These are phyloP conservation scores for Epichloe brachyelytri DNA, from an alignment of 2,329 filamentous ascomycete genomes.

Conservation along the genomic window DNA sequence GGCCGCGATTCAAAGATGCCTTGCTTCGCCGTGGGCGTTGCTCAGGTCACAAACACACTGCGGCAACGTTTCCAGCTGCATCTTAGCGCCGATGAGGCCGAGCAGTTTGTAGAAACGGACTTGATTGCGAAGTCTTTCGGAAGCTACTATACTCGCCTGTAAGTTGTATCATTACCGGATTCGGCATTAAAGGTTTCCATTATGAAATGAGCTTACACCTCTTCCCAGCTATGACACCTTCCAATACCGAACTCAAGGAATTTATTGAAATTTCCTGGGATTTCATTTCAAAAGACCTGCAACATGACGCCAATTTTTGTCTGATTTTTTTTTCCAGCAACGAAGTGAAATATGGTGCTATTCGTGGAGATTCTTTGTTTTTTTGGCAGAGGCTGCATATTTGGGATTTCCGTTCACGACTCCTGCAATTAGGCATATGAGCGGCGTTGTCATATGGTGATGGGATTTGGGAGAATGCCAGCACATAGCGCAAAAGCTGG, in stretches of 20 bases:
- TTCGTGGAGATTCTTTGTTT: not conserved
- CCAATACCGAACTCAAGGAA: conserved; percentile 78
- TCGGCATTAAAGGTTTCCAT: not conserved
- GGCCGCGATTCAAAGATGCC: conserved; percentile 74
- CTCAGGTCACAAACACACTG: conserved; percentile 55
- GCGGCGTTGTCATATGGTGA: conserved; percentile 4
- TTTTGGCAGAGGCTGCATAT: not conserved
- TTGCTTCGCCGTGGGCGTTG: conserved; percentile 64
- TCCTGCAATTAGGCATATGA: conserved; percentile 4
- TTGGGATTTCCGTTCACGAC: not conserved
- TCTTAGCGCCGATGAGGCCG: conserved; percentile 68
- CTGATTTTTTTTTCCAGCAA: too few species aligned
- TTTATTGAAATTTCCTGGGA: conserved; percentile 43
- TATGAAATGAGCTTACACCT: not conserved
- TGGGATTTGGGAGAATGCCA: not conserved
- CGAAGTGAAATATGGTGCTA: not conserved
- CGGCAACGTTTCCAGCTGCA: conserved; percentile 70
- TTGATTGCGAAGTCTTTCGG: conserved; percentile 69
- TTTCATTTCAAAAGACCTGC: not conserved
- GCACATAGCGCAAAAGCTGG: not conserved
- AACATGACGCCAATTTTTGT: not conserved
- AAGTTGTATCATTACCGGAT: conserved; percentile 22
- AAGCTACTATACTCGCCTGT: conserved; percentile 80
- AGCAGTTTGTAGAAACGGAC: conserved; percentile 68
- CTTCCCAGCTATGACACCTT: conserved; percentile 64